These are phyloP conservation scores for Nidula niveotomentosa DNA, from an alignment of 1,284 basidiomycete species.

Conservation along the genomic window DNA sequence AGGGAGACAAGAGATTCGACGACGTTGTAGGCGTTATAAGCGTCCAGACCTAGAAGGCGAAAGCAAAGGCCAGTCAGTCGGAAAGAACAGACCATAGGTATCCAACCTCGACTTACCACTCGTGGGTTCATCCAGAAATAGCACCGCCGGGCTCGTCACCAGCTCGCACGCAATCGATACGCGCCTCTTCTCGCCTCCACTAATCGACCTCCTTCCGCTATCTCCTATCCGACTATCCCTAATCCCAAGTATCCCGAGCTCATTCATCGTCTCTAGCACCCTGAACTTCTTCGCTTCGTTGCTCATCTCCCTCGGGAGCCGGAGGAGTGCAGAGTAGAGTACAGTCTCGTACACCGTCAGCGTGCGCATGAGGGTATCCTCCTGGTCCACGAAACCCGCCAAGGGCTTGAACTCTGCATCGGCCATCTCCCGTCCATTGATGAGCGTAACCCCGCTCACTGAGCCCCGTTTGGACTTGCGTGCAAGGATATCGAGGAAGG, in stretches of 20 bases:
- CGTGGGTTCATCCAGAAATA: constrained; percentile 97
- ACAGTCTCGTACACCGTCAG: constrained; percentile 98
- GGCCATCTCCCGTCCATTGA: constrained; percentile 84
- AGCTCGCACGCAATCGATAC: constrained; percentile 99
- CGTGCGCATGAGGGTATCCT: constrained; percentile 95
- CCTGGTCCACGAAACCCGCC: constrained; percentile 96
- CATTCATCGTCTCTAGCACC: constrained; percentile 95
- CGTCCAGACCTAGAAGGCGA: constrained; percentile 70
- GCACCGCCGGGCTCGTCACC: constrained; percentile 92
- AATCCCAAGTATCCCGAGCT: constrained; percentile 91
- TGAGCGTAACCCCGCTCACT: constrained; percentile 75
- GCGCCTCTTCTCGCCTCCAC: constrained; percentile 93
- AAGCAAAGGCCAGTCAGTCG: too few relatives aligned
- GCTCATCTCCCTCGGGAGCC: constrained; percentile 94
- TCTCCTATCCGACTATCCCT: constrained; percentile 90
- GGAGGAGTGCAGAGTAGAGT: constrained; percentile 86
- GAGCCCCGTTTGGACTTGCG: constrained; percentile 83
- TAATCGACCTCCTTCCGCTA: constrained; percentile 84
- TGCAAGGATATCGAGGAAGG: constrained; percentile 94
- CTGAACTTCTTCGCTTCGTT: constrained; percentile 91
- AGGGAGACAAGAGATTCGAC: constrained; percentile 86
- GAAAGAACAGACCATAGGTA: too few relatives aligned
- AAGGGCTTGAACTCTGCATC: constrained; percentile 82
- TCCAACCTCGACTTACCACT: constrained; percentile 58
- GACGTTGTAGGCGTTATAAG: constrained; percentile 95